phyloP scores from a whole-genome alignment of 2,329 filamentous ascomycete species.

The Mycocentrospora acerina region DNA sequence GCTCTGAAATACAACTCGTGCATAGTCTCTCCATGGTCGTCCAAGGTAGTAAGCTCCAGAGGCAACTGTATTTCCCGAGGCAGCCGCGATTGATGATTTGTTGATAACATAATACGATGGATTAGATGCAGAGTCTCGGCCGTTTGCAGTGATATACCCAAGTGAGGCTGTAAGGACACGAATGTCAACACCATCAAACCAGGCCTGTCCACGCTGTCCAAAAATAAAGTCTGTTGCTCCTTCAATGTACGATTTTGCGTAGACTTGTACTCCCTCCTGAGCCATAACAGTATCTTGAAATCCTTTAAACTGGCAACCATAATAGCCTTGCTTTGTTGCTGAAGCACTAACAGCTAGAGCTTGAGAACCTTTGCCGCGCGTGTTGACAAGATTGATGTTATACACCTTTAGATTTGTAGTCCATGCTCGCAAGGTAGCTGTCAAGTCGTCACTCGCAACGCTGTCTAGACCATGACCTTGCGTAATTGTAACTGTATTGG shows the following conservation, averaged over 20 bases:
- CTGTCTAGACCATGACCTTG: conserved; percentile 50
- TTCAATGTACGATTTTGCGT: conserved; percentile 58
- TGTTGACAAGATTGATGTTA: conserved; percentile 59
- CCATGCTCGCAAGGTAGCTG: conserved; percentile 51
- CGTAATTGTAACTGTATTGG: conserved; percentile 61
- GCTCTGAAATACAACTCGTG: conserved; percentile 55
- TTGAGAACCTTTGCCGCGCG: conserved; percentile 51
- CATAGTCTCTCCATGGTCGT: conserved; percentile 55
- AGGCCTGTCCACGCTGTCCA: conserved; percentile 54
- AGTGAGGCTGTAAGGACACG: conserved; percentile 45
- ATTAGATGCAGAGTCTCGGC: conserved; percentile 33
- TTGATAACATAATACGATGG: conserved; percentile 59
- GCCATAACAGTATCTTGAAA: conserved; percentile 57
- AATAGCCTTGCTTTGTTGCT: conserved; percentile 57
- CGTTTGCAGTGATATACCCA: conserved; percentile 47
- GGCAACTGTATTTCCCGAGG: conserved; percentile 40
- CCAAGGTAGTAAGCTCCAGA: conserved; percentile 53
- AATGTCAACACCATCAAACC: conserved; percentile 55
- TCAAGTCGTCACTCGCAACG: conserved; percentile 56
- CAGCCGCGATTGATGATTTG: conserved; percentile 51
- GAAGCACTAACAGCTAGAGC: conserved; percentile 57
- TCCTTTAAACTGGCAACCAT: conserved; percentile 57
- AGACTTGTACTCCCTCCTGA: conserved; percentile 55
- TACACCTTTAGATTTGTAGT: conserved; percentile 61
- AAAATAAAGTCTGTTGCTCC: conserved; percentile 64